Conservation (phyloP, 2,329 filamentous ascomycete species). For the Phaeosphaeriaceae sp. region DNA sequence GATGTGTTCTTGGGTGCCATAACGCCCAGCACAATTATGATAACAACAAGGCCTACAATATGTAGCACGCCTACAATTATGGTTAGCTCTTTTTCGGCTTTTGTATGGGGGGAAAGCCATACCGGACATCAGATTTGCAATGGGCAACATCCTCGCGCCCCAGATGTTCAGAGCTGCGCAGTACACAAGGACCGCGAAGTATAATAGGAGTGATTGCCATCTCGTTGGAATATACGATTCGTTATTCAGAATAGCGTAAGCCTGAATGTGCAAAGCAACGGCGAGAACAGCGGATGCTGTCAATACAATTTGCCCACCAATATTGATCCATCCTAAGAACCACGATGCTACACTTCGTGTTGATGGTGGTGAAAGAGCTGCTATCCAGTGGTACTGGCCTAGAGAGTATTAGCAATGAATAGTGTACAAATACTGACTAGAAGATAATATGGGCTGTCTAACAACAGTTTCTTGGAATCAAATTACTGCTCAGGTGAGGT, state of each 20-base stretch:
- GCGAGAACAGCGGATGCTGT: slow-evolving; percentile 58
- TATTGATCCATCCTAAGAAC: slow-evolving; percentile 52
- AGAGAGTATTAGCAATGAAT: not conserved
- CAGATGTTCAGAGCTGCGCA: slow-evolving; percentile 51
- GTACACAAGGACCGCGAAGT: slow-evolving; percentile 31
- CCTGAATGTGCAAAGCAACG: slow-evolving; percentile 47
- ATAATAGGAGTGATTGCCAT: slow-evolving; percentile 57
- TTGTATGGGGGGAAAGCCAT: slow-evolving; percentile 32
- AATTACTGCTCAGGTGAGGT: too few relatives aligned
- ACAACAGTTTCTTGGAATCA: too few relatives aligned
- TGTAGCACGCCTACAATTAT: slow-evolving; percentile 36
- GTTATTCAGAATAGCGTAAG: slow-evolving; percentile 45
- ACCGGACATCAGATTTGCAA: slow-evolving; percentile 7
- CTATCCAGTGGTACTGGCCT: slow-evolving; percentile 58
- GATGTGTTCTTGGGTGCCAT: slow-evolving; percentile 25
- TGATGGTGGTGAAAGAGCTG: slow-evolving; percentile 45
- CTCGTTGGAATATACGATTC: slow-evolving; percentile 45
- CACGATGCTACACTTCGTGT: slow-evolving; percentile 48
- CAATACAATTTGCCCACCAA: slow-evolving; percentile 55
- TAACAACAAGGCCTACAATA: slow-evolving; percentile 49
- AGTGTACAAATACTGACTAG: too few relatives aligned
- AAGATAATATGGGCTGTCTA: too few relatives aligned
- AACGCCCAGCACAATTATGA: slow-evolving; percentile 42
- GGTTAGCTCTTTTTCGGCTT: slow-evolving; percentile 3
- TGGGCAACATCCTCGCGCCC: slow-evolving; percentile 35